Conservation (phyloP, 441 rosid species). For the Manihot esculenta region DNA sequence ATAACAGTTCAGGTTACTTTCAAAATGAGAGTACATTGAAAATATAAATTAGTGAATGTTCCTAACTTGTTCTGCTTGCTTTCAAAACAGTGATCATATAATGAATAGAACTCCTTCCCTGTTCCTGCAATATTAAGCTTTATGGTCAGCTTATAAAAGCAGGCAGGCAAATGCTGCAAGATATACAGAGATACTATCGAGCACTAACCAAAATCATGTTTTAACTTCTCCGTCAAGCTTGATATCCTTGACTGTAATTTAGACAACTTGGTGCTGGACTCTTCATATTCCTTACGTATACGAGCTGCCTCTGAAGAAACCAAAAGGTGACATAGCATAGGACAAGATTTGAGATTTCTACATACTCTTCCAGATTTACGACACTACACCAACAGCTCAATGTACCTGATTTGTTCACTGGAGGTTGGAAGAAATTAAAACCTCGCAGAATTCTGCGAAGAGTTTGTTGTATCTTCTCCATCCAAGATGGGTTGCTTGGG, state of each 20-base stretch:
- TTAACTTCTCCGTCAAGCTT: slow-evolving; percentile 71
- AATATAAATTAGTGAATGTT: slow-evolving; percentile 10
- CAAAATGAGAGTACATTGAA: slow-evolving; percentile 1
- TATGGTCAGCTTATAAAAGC: slow-evolving; percentile 26
- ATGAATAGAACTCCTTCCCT: slow-evolving; percentile 93
- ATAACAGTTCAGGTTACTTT: slow-evolving; percentile 9
- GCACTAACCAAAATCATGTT: slow-evolving; percentile 88
- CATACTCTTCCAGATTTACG: background rate
- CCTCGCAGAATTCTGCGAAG: slow-evolving; percentile 63
- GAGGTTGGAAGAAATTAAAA: slow-evolving; percentile 72
- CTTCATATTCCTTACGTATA: slow-evolving; percentile 88
- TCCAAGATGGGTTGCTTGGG: slow-evolving; percentile 65
- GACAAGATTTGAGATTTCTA: slow-evolving; percentile 19
- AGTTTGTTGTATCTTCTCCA: slow-evolving; percentile 81
- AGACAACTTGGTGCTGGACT: slow-evolving; percentile 68
- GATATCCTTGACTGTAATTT: slow-evolving; percentile 88
- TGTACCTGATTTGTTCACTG: slow-evolving; percentile 77
- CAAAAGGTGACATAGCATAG: slow-evolving; percentile 21
- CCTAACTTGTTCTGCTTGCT: slow-evolving; percentile 84
- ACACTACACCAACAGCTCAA: background rate
- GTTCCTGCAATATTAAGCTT: slow-evolving; percentile 54
- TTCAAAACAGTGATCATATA: slow-evolving; percentile 79
- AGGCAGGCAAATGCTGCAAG: slow-evolving; percentile 3
- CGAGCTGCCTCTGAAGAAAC: slow-evolving; percentile 66
- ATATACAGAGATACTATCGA: slow-evolving; percentile 18